Base-by-base conservation (phyloP, 768 basidiomycete genomes). In the Mycena rebaudengoi region DNA sequence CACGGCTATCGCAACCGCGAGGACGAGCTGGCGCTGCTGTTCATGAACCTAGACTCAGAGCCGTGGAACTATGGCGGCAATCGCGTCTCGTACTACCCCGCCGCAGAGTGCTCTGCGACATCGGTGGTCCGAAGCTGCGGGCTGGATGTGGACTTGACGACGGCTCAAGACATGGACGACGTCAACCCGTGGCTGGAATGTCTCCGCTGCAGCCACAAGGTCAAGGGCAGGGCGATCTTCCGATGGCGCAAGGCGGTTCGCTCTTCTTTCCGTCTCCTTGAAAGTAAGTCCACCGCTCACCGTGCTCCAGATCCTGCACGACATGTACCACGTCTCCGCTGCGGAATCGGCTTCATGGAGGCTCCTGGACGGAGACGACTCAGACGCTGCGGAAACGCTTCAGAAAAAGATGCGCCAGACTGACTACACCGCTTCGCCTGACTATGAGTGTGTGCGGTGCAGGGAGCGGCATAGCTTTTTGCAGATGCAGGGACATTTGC, bases 1-100 rank as follows among this genome's bases (percentile, higher is more conserved):
- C 61, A 69, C 52, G 71, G 71, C 13, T 67, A 69, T 39, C 68
- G 69, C 13, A 71, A 74, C 44, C 65, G 72, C 21, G 71, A 72
- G 25, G 73, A 72, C 58, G 55, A 70, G 32, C 33, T 61, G 21
- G 59, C 66, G 28, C 39, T 65, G 29, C 40, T 73, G 45, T 65
- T 65, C 54, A 21, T 21, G 13, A 62, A 60, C 30, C 53, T 72
- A 26, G 60, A 66, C 45, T 64, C 62, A 26, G 65, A 69, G 54
- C 68, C 73, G 25, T 72, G 73, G 70, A 70, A 71, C 55, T 46
- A 51, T 33, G 71, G 60, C 18, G 64, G 60, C 16, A 35, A 37
- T 35, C 64, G 60, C 48, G 63, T 73, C 4, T 21, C 52, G 8
- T 64, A 65, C 53, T 67, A 60, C 33, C 55, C 63, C 23, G 55